Base-by-base conservation (phyloP, 1,284 basidiomycete species). In the Moesziomyces sp. region DNA sequence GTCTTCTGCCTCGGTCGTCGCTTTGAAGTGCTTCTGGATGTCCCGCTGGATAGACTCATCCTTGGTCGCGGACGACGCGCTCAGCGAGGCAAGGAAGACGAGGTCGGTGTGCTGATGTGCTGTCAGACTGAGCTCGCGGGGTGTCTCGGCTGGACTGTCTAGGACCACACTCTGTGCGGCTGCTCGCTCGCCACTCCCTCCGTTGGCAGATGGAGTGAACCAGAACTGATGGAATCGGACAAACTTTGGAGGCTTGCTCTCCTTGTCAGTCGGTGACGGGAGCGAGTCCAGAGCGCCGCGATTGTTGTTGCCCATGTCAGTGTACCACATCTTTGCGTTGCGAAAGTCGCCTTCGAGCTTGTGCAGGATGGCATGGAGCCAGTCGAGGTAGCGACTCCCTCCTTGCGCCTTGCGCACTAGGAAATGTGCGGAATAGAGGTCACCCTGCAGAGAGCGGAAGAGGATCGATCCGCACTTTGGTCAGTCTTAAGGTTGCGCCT, bases 291-390 rank as follows among this genome's bases (percentile, higher is more conserved):
- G 13, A 43, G 28, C 53, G 19, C 47, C 46, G 6, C 35, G 19
- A 30, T 60, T 61, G 54, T 43, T 52, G 46, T 65, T 65, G 11
- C 58, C 62, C 14, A 65, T 57, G n/a, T 71, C 68, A 24, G 58
- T 61, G 26, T 71, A 71, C 68, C 68, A 65, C 68, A 71, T 71
- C 51, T 71, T 71, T 23, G 68, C 68, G 24, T 71, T 71, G 1
- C 68, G 45, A 24, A 57, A 71, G 38, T 71, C 68, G 4, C 61
- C 62, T 26, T 71, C 68, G 13, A 71, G 58, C 48, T 71, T 71
- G 54, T 71, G 68, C 18, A 71, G 44, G 18, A 71, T 23, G 16
- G 68, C 68, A n/a, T 65, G 68, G 19, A 71, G 45, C 68, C 68
- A 71, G 48, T 71, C 68, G 16, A 58, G 21, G 51, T 65, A 71